A percentile compares a stretch with the other conserved stretches of the same genome.
phyloP scores from a whole-genome alignment of 148 eudicot species.

The Rhododendron molle region DNA sequence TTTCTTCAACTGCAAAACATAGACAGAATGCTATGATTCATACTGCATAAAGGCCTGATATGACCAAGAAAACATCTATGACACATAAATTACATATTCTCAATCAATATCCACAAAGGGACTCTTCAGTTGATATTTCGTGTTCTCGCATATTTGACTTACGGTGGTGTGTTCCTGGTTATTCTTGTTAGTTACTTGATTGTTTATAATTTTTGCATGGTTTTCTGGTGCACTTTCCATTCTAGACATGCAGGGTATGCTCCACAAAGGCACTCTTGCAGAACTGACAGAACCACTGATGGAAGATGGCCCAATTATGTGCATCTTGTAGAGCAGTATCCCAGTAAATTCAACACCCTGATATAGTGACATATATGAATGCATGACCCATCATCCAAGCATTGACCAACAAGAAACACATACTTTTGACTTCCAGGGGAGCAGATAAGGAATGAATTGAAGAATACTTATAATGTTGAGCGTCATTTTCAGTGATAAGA shows the following conservation, averaged over 20 bases:
- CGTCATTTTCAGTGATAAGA: not conserved
- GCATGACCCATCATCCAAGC: not conserved
- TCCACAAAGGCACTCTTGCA: not conserved
- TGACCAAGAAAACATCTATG: not conserved
- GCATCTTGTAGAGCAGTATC: not conserved
- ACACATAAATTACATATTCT: not conserved
- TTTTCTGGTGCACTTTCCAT: not conserved
- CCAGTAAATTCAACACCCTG: not conserved
- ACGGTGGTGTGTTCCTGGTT: not conserved
- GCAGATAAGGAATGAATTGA: not conserved
- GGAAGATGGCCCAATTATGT: not conserved
- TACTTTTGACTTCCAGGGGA: not conserved
- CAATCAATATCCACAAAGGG: not conserved
- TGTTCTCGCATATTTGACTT: not conserved
- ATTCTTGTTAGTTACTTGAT: not conserved
- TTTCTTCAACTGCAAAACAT: slow-evolving; percentile 67
- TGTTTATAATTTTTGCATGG: not conserved
- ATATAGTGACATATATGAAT: not conserved
- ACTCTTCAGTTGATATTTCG: not conserved
- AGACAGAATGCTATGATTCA: not conserved
- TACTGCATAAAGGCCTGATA: not conserved
- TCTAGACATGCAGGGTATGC: not conserved
- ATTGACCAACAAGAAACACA: not conserved
- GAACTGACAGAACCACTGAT: not conserved
- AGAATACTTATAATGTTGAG: not conserved